Percentiles rank a stretch among this genome's conserved stretches.
phyloP scores from a whole-genome alignment of 2,329 filamentous ascomycete species.

The Neonectria hederae region DNA sequence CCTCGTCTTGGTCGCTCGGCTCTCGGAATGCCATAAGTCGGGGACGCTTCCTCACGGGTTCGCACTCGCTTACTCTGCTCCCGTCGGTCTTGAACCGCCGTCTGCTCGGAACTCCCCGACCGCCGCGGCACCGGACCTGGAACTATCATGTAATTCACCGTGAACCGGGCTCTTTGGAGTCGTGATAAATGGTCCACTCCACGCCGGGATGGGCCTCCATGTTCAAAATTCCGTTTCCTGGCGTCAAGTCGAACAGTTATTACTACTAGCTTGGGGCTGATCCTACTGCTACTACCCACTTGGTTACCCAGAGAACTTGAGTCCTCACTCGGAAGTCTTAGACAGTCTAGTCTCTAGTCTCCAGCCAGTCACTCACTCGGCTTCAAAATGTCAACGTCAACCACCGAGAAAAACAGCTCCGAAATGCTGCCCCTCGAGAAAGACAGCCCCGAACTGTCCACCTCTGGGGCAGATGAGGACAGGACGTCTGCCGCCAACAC shows the following conservation, averaged over 20 bases:
- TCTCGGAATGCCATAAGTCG: not conserved
- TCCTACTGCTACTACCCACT: not conserved
- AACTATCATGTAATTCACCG: not conserved
- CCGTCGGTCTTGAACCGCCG: not conserved
- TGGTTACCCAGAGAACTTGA: not conserved
- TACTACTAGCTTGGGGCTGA: not conserved
- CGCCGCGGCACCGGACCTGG: not conserved
- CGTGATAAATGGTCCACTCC: not conserved
- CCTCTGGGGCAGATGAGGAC: not conserved
- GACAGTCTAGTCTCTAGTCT: not conserved
- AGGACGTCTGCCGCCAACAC: not conserved
- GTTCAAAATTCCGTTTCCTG: not conserved
- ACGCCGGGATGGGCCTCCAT: not conserved
- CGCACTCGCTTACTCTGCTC: not conserved
- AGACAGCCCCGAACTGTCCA: not conserved
- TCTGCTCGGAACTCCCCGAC: not conserved
- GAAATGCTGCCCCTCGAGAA: not conserved
- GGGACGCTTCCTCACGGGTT: not conserved
- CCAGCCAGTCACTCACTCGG: not conserved
- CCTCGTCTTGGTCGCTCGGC: not conserved
- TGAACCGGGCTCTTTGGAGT: not conserved
- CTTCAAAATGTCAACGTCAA: not conserved
- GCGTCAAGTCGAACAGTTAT: not conserved
- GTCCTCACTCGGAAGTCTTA: not conserved
- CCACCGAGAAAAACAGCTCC: not conserved